Percentiles rank a stretch among this genome's conserved stretches.
Evolutionary conservation across 1,284 basidiomycete species (phyloP).

Genomic region (Microbotryum scabiosae): DNA sequence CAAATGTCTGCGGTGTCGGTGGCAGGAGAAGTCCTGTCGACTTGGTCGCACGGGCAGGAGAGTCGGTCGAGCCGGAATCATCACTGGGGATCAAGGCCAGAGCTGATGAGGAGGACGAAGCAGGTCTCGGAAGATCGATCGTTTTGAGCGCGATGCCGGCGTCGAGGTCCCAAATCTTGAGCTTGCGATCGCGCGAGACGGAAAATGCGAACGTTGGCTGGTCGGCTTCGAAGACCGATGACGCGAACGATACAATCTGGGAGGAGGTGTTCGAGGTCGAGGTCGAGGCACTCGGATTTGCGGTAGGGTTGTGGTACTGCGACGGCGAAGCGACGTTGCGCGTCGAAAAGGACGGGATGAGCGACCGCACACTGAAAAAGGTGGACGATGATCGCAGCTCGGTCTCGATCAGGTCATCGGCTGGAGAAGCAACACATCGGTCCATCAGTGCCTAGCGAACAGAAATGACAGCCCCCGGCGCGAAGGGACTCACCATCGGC

Average conservation of each 20-base stretch:
- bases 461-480: background rate
- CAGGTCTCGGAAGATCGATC: conserved; percentile 35
- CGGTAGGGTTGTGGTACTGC: too few species aligned
- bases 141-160: conserved; percentile 39
- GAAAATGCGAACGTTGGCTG: conserved; percentile 49
- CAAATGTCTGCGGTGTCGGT: conserved; percentile 31
- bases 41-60: background rate
- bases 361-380: conserved; percentile 20
- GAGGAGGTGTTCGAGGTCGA: conserved; percentile 3
- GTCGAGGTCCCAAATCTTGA: conserved; percentile 62
- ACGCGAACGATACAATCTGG: conserved; percentile 19
- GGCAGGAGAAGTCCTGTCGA: conserved; percentile 15
- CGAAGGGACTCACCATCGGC: background rate
- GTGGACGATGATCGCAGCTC: conserved; percentile 14
- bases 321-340: conserved; percentile 13
- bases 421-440: background rate
- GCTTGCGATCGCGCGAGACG: conserved; percentile 73
- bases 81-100: conserved; percentile 19
- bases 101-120: conserved; percentile 28
- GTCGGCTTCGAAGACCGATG: background rate
- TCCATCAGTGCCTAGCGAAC: too few species aligned
- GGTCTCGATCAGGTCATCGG: conserved; percentile 23
- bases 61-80: conserved; percentile 12
- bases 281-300: conserved; percentile 1
- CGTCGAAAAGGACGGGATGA: conserved; percentile 27